Percentiles rank a stretch among this genome's conserved stretches.
Conservation (phyloP, 2,329 filamentous ascomycete genomes). For the Fusarium guadeloupense region DNA sequence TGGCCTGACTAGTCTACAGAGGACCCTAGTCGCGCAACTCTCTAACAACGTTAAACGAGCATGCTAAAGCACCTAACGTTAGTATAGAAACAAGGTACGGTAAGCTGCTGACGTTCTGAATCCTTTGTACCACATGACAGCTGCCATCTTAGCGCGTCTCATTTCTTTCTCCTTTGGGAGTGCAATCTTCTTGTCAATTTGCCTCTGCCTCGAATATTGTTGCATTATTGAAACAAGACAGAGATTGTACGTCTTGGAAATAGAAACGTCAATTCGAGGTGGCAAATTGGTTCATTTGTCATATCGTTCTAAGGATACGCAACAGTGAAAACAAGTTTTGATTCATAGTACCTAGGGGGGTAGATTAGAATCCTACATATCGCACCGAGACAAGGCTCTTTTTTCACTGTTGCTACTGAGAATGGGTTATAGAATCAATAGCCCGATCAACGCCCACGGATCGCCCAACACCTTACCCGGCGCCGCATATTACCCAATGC, state of each 20-base stretch:
- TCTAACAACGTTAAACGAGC: conserved; percentile 19
- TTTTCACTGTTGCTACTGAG: too few species aligned
- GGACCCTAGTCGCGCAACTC: conserved; percentile 36
- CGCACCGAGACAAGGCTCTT: too few species aligned
- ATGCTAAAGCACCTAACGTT: too few species aligned
- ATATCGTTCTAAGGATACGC: background rate
- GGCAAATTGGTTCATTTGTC: background rate
- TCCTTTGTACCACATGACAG: conserved; percentile 23
- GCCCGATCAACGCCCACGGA: too few species aligned
- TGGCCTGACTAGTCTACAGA: background rate
- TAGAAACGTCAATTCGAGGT: background rate
- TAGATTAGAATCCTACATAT: too few species aligned
- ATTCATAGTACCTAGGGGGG: too few species aligned
- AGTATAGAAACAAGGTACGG: too few species aligned
- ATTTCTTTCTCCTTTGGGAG: conserved; percentile 15
- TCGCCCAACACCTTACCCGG: too few species aligned
- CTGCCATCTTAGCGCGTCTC: conserved; percentile 29
- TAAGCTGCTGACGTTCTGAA: conserved; percentile 8
- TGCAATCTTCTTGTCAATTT: conserved; percentile 31
- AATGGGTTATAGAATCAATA: too few species aligned
- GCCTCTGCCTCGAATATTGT: too few species aligned
- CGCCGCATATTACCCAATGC: too few species aligned
- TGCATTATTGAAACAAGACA: background rate
- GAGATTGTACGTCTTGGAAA: background rate
- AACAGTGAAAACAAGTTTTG: too few species aligned